Conservation (phyloP, 805 yeast species). For the Metschnikowia kofuensis region DNA sequence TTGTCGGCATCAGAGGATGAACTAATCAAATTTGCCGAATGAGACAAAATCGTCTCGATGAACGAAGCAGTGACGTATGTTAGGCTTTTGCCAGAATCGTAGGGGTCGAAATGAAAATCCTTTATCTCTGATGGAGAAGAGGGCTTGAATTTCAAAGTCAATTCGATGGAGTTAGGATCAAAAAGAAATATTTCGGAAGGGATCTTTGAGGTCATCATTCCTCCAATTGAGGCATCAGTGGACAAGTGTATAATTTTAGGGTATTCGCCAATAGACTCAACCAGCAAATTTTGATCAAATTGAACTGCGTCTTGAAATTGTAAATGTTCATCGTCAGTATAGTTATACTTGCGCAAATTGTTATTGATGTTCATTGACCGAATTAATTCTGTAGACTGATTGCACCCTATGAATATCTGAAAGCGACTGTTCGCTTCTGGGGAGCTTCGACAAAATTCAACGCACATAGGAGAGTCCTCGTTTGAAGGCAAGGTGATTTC, state of each 20-base stretch:
- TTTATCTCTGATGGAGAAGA: slow-evolving; percentile 48
- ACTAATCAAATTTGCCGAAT: slow-evolving; percentile 39
- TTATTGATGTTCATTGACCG: slow-evolving; percentile 57
- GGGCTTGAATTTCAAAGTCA: slow-evolving; percentile 53
- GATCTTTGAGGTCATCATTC: slow-evolving; percentile 61
- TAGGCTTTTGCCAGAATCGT: slow-evolving; percentile 55
- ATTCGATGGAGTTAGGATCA: slow-evolving; percentile 52
- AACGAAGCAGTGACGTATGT: slow-evolving; percentile 57
- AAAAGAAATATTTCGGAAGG: slow-evolving; percentile 66
- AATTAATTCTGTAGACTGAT: slow-evolving; percentile 60
- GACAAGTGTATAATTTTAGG: slow-evolving; percentile 62
- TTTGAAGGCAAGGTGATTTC: slow-evolving; percentile 58
- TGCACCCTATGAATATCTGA: slow-evolving; percentile 69
- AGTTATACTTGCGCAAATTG: slow-evolving; percentile 67
- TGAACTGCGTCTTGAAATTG: slow-evolving; percentile 61
- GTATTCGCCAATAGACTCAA: slow-evolving; percentile 47
- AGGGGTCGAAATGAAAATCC: slow-evolving; percentile 65
- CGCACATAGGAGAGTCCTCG: slow-evolving; percentile 87
- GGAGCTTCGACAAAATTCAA: slow-evolving; percentile 45
- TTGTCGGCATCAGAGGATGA: slow-evolving; percentile 22
- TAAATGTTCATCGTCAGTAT: slow-evolving; percentile 54
- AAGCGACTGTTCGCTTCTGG: slow-evolving; percentile 30
- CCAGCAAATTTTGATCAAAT: slow-evolving; percentile 43
- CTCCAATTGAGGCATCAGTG: slow-evolving; percentile 59
- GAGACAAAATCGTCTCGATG: slow-evolving; percentile 51